Evolutionary conservation across 2,329 filamentous ascomycete genomes (phyloP).

Genomic region (Neurospora sp.): DNA sequence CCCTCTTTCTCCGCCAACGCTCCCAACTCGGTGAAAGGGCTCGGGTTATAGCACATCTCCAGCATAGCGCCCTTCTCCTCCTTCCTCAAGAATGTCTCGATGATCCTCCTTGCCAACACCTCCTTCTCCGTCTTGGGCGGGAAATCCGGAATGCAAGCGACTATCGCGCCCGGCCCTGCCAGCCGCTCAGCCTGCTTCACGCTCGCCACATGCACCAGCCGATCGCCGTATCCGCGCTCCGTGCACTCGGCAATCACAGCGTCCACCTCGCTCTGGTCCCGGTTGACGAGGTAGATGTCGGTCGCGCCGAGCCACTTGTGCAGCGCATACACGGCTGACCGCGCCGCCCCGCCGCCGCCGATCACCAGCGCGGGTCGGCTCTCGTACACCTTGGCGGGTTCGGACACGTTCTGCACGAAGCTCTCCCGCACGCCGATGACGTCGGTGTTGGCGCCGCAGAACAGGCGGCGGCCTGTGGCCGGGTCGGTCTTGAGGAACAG

Average conservation of each 20-base stretch:
- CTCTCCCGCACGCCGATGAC: constrained; percentile 68
- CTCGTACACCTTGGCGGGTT: constrained; percentile 35
- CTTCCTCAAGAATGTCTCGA: constrained; percentile 37
- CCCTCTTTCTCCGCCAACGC: constrained; percentile 49
- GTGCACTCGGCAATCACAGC: constrained; percentile 57
- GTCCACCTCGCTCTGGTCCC: constrained; percentile 57
- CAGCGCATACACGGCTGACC: constrained; percentile 67
- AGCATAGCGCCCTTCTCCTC: constrained; percentile 57
- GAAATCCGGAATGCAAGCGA: constrained; percentile 69
- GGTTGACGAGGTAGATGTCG: constrained; percentile 68
- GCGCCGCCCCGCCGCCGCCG: constrained; percentile 70
- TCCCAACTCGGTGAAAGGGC: constrained; percentile 57
- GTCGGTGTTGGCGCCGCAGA: constrained; percentile 73
- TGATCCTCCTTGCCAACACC: constrained; percentile 45
- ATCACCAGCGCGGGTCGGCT: constrained; percentile 61
- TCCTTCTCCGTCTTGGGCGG: constrained; percentile 58
- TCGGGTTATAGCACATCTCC: constrained; percentile 79
- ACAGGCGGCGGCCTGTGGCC: constrained; percentile 36
- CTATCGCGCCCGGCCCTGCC: constrained; percentile 54
- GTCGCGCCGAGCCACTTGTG: constrained; percentile 58
- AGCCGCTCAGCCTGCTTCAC: constrained; percentile 50
- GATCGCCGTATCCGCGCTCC: constrained; percentile 47
- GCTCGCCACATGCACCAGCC: constrained; percentile 51
- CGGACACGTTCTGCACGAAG: constrained; percentile 47
- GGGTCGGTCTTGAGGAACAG: constrained; percentile 50